Percentiles rank a stretch among this genome's conserved stretches.
Conservation (phyloP, 768 basidiomycete genomes). For the Pleurotus eryngii region DNA sequence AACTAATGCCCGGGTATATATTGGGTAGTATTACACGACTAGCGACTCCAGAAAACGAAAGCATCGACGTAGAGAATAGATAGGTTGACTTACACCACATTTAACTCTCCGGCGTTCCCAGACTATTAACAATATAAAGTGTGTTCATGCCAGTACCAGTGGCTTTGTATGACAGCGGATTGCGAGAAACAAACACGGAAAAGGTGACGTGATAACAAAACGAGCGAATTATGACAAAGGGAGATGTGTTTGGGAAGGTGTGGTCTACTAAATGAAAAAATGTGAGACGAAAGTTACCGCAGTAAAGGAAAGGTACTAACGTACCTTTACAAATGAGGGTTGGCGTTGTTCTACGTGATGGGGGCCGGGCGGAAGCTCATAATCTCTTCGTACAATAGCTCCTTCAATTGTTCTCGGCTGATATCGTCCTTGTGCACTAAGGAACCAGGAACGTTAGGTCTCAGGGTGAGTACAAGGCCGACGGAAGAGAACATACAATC, state of each 20-base stretch:
- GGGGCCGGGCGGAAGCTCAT: conserved; percentile 77
- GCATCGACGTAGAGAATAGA: too few species aligned
- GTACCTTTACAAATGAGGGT: not conserved
- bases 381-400: conserved; percentile 92
- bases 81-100: too few species aligned
- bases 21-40: too few species aligned
- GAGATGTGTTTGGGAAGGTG: not conserved
- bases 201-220: not conserved
- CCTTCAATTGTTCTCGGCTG: conserved; percentile 92
- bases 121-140: too few species aligned
- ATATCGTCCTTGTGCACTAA: conserved; percentile 94
- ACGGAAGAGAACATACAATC: conserved; percentile 58
- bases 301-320: not conserved
- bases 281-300: not conserved
- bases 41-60: too few species aligned
- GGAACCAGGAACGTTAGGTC: conserved; percentile 7
- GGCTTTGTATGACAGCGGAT: too few species aligned
- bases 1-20: too few species aligned
- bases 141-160: too few species aligned
- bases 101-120: too few species aligned
- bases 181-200: not conserved
- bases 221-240: not conserved
- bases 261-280: not conserved
- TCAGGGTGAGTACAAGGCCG: not conserved
- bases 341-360: conserved; percentile 38